Base-by-base conservation (phyloP, 1,284 basidiomycete species). In the Cutaneotrichosporon sp. region DNA sequence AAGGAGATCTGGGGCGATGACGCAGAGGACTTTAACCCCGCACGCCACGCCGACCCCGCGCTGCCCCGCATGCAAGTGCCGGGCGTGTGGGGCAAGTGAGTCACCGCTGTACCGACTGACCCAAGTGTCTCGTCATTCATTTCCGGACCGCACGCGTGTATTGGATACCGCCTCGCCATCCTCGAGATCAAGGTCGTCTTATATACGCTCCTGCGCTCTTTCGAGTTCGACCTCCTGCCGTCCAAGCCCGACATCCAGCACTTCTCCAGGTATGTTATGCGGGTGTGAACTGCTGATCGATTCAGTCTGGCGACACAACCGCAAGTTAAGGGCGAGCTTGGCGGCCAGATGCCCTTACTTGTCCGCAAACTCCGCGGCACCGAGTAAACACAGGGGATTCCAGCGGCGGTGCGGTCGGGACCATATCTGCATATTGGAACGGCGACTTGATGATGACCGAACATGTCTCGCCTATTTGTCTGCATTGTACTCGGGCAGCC, bases 121-220 rank as follows among this genome's bases (percentile, higher is more conserved):
- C 4, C 16, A 14, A 55, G 53, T 71, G 83, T 69, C 84, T 84
- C 40, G 72, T 90, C 88, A 21, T 91, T 90, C 79, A 77, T 89
- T 56, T 84, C 83, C 60, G 88, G 88, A 22, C 85, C 86, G 68
- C 80, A 89, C 62, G 85, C 86, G 47, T 90, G 88, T 74, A 88
- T 90, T 69, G 88, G 89, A 7, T 89, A 86, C 74, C 84, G 84
- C 69, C 90, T 90, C 71, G 88, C 89, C 6, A 71, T 90, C 56
- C 82, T 83, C 30, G 88, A 90, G 72, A 86, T 40, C 22, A 57
- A 57, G 56, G 16, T 22, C 11, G 26, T 22, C 84, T 60, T 84
- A 86, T 88, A 61, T 30, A 7, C 46, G 8, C 47, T 59, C 30
- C 58, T 50, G 14, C 32, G 31, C n/a, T 81, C 82, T 55, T 69